Base-by-base conservation (phyloP, 139 green algal genomes). In the Chlorella sp. region DNA sequence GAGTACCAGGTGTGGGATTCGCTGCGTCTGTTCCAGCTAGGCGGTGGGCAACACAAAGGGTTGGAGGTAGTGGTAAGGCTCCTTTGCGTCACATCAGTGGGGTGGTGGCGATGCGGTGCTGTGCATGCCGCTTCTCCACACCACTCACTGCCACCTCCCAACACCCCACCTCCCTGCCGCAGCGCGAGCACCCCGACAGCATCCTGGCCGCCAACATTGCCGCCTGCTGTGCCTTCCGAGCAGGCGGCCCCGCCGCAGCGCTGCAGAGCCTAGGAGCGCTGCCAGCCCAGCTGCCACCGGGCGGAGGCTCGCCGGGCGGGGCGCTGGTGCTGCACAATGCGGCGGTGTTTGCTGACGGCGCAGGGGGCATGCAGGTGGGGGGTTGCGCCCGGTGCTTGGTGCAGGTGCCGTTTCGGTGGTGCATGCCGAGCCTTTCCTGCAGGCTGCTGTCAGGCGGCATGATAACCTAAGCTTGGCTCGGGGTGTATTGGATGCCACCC, bases 121-220 rank as follows among this genome's bases (percentile, higher is more conserved):
- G 30, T 51, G 38, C 69, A 26, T 34, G 38, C 38, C 11, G 22
- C 67, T 73, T 2, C 65, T 44, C 3, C 0, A 44, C 36, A 16
- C 67, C 16, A 14, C 67, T 3, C 9, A 38, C 69, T n/a, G 20
- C 30, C 60, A 9, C 72, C 51, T 3, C 14, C 51, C 51, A 60
- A 54, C 46, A n/a, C n/a, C n/a, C n/a, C n/a, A n/a, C 34, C 28
- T 56, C 20, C 7, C 34, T 14, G 20, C 72, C 43, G 9, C 72
- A 73, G 77, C 38, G 40, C 2, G 77, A 38, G 38, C 77, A 83
- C 13, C 54, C 56, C 30, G 77, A 83, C 58, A 73, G 58, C 40
- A 41, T 83, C 36, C 77, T 83, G 58, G 77, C 77, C 30, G 58
- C 77, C 58, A 83, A 83, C 77, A 32, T 83, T 40, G 36, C 56